Evolutionary conservation across 129 eudicot species (phyloP).

Genomic region (Heracleum sosnowskyi): DNA sequence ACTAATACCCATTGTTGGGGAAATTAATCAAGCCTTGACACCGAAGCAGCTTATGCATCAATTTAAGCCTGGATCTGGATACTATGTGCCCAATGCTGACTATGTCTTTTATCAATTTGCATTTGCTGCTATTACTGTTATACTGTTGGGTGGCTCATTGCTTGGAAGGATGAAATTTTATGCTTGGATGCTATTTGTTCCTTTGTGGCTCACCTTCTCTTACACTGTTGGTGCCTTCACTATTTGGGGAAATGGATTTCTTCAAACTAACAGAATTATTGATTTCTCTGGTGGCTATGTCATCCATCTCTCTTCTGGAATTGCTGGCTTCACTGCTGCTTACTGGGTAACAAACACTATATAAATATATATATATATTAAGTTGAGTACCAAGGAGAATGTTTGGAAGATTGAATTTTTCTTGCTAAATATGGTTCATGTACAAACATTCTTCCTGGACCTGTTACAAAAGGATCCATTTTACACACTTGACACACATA

Average conservation of each 20-base stretch:
- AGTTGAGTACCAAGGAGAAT: not conserved
- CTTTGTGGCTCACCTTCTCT: constrained; percentile 61
- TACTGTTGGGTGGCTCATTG: constrained; percentile 59
- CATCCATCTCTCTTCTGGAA: constrained; percentile 69
- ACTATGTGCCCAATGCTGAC: constrained; percentile 44
- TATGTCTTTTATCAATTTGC: constrained; percentile 66
- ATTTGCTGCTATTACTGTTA: constrained; percentile 65
- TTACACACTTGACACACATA: not conserved
- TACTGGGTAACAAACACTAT: constrained; percentile 47
- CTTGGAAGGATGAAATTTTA: constrained; percentile 71
- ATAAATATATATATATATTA: not conserved
- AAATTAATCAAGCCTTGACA: constrained; percentile 21
- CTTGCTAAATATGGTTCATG: not conserved
- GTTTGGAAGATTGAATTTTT: not conserved
- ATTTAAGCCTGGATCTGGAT: not conserved
- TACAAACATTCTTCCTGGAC: not conserved
- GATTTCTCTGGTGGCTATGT: constrained; percentile 83
- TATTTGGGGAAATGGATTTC: constrained; percentile 57
- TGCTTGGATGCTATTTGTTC: constrained; percentile 77
- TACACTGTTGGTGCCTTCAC: constrained; percentile 66
- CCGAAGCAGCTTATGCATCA: constrained; percentile 23
- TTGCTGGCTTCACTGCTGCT: constrained; percentile 85
- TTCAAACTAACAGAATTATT: constrained; percentile 22
- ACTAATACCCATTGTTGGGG: constrained; percentile 25
- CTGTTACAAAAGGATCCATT: not conserved